Conservation (phyloP, 2,329 filamentous ascomycete genomes). For the Aspergillus fructus region DNA sequence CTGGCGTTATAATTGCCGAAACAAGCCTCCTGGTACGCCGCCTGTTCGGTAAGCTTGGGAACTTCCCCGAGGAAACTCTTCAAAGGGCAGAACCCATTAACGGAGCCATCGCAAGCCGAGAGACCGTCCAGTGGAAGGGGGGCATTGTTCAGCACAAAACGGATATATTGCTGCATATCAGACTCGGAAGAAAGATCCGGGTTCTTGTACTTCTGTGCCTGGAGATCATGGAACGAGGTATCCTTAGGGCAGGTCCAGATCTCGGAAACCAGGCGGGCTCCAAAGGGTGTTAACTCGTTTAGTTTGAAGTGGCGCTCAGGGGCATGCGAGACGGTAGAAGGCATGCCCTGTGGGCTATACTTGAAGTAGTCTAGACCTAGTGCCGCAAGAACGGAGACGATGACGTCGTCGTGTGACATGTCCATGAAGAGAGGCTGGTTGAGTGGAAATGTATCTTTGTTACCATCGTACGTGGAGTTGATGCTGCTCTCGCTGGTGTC, state of each 20-base stretch:
- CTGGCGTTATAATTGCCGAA: slow-evolving; percentile 27
- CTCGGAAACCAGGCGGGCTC: slow-evolving; percentile 55
- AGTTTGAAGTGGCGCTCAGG: slow-evolving; percentile 51
- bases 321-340: slow-evolving; percentile 32
- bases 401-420: slow-evolving; percentile 55
- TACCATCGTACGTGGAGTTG: slow-evolving; percentile 51
- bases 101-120: slow-evolving; percentile 23
- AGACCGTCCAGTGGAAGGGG: slow-evolving; percentile 30
- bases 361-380: slow-evolving; percentile 56
- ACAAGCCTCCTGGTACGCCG: slow-evolving; percentile 30
- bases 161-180: slow-evolving; percentile 26
- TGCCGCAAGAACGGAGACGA: slow-evolving; percentile 51
- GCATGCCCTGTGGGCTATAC: slow-evolving; percentile 27
- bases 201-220: slow-evolving; percentile 35
- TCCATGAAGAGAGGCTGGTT: slow-evolving; percentile 52
- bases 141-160: slow-evolving; percentile 32
- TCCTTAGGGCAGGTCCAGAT: slow-evolving; percentile 51
- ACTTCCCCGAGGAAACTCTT: slow-evolving; percentile 27
- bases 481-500: slow-evolving; percentile 51
- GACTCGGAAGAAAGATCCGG: slow-evolving; percentile 17
- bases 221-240: slow-evolving; percentile 34
- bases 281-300: slow-evolving; percentile 55
- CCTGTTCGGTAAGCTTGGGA: slow-evolving; percentile 24
- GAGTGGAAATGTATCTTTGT: slow-evolving; percentile 48
- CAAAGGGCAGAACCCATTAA: slow-evolving; percentile 31